phyloP scores from a whole-genome alignment of 495 filamentous ascomycete genomes.

The Durotheca rogersii region DNA sequence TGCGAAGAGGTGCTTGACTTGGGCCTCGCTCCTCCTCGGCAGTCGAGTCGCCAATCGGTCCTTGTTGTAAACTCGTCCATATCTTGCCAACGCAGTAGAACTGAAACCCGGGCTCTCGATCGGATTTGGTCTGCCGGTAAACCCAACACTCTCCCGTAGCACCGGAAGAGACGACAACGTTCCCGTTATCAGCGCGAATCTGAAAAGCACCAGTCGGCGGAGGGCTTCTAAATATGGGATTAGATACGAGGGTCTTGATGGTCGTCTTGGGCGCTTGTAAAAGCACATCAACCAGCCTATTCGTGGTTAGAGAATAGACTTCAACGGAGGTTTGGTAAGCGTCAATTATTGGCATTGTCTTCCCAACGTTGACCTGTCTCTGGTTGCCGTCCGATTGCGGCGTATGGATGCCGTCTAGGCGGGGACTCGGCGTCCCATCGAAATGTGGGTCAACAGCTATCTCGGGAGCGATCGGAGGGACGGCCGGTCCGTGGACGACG shows the following conservation, averaged over 20 bases:
- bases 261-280: constrained; percentile 55
- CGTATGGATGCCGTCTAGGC: constrained; percentile 38
- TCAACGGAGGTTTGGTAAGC: constrained; percentile 83
- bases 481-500: constrained; percentile 70
- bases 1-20: constrained; percentile 38
- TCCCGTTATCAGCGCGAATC: constrained; percentile 65
- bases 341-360: constrained; percentile 42
- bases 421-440: constrained; percentile 42
- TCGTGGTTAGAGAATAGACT: constrained; percentile 74
- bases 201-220: constrained; percentile 68
- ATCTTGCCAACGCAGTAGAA: constrained; percentile 76
- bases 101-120: constrained; percentile 36
- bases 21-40: constrained; percentile 48
- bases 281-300: constrained; percentile 65
- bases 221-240: constrained; percentile 58
- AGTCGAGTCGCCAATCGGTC: constrained; percentile 44
- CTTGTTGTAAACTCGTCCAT: constrained; percentile 76
- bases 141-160: constrained; percentile 83
- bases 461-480: constrained; percentile 38
- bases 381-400: constrained; percentile 33
- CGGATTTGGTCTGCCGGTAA: constrained; percentile 50
- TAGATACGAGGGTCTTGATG: constrained; percentile 52
- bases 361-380: constrained; percentile 20
- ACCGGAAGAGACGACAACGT: constrained; percentile 72
- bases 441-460: constrained; percentile 40